A percentile compares a stretch with the other conserved stretches of the same genome.
Evolutionary conservation across 73 alveolate species (phyloP).

Genomic region (Breviolum minutum): DNA sequence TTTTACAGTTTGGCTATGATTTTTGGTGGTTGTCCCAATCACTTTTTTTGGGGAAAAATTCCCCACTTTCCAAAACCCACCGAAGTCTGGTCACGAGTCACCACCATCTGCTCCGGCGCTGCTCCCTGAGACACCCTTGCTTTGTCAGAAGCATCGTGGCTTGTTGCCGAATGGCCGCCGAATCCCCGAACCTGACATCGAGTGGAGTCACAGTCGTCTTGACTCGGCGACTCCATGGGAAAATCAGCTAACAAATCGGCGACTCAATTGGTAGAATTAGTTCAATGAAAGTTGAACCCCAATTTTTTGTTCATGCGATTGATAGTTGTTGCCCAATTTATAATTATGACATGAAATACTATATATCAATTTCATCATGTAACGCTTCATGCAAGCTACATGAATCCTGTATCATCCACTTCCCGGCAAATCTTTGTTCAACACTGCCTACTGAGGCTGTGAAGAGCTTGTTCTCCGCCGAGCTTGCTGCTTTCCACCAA

Average conservation of each 20-base stretch:
- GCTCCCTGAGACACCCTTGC: neutral
- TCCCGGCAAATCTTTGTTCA: neutral
- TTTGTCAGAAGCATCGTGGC: conserved; percentile 85
- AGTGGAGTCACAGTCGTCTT: too few relatives aligned
- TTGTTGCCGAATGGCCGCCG: conserved; percentile 82
- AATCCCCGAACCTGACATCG: conserved; percentile 84
- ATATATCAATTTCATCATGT: too few relatives aligned
- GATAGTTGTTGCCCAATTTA: too few relatives aligned
- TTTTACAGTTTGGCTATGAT: neutral
- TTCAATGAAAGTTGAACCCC: too few relatives aligned
- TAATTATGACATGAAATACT: neutral
- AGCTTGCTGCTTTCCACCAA: conserved; percentile 91
- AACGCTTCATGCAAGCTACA: neutral
- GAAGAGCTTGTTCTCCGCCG: conserved; percentile 93
- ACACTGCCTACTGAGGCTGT: conserved; percentile 68
- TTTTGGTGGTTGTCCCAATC: neutral
- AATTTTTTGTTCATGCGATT: too few relatives aligned
- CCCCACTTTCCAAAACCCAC: neutral
- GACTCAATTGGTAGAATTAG: too few relatives aligned
- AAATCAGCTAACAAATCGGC: too few relatives aligned
- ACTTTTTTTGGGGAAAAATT: too few relatives aligned
- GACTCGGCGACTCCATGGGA: too few relatives aligned
- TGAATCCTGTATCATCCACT: neutral
- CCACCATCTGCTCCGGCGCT: too few relatives aligned
- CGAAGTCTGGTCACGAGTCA: neutral